phyloP scores from a whole-genome alignment of 1,139 yeast genomes.

The Yamadazyma friedrichii region DNA sequence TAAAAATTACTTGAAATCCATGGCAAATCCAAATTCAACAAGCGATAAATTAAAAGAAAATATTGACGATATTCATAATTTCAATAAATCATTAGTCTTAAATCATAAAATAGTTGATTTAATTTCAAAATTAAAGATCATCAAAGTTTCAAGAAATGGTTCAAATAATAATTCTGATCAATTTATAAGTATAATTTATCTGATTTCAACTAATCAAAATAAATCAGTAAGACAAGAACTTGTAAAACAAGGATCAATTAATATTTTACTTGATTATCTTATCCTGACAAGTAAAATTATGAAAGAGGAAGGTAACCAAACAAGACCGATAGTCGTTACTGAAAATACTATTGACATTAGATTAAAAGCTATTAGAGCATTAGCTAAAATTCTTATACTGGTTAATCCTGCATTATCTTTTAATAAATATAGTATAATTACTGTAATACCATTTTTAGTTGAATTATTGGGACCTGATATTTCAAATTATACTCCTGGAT shows the following conservation, averaged over 20 bases:
- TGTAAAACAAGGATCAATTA: conserved; percentile 48
- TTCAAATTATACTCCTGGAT: conserved; percentile 19
- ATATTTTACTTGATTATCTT: conserved; percentile 36
- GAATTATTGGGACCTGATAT: conserved; percentile 44
- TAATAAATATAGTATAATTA: conserved; percentile 36
- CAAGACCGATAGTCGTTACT: conserved; percentile 20
- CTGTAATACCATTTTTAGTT: conserved; percentile 47
- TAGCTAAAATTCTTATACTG: conserved; percentile 45
- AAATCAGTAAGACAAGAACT: conserved; percentile 31
- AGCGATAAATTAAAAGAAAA: conserved; percentile 22
- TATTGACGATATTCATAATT: conserved; percentile 26
- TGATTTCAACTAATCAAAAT: conserved; percentile 26
- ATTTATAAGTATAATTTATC: conserved; percentile 24
- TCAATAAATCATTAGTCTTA: conserved; percentile 28
- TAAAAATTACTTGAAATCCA: conserved; percentile 31
- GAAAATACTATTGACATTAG: conserved; percentile 22
- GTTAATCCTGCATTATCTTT: conserved; percentile 42
- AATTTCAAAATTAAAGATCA: conserved; percentile 26
- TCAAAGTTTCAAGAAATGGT: conserved; percentile 12
- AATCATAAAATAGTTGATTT: conserved; percentile 26
- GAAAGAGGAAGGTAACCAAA: conserved; percentile 14
- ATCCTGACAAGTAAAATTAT: conserved; percentile 28
- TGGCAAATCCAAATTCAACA: conserved; percentile 27
- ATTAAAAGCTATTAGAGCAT: conserved; percentile 29
- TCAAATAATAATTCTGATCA: conserved; percentile 14